These are phyloP conservation scores for Pseudomonodictys pantanalensis DNA, from an alignment of 495 filamentous ascomycete genomes.

Conservation along the genomic window DNA sequence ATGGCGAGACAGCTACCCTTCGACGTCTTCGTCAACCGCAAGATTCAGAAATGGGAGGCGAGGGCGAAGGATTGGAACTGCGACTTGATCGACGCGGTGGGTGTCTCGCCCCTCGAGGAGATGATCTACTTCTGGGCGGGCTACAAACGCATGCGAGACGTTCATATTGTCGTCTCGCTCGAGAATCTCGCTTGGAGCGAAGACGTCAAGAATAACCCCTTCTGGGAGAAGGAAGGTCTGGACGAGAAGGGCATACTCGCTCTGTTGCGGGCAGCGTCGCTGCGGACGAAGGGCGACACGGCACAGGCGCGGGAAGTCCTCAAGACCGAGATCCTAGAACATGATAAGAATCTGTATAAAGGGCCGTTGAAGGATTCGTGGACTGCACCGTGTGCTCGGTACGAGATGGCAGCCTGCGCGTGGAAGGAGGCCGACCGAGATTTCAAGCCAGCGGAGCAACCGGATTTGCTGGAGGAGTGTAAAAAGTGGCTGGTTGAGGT, in stretches of 20 bases:
- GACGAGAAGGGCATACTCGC: conserved; percentile 75
- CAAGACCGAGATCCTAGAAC: conserved; percentile 55
- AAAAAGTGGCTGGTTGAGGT: conserved; percentile 73
- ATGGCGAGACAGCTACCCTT: conserved; percentile 88
- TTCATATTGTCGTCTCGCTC: conserved; percentile 63
- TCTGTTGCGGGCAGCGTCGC: conserved; percentile 64
- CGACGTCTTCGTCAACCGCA: conserved; percentile 81
- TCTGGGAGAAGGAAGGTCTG: conserved; percentile 56
- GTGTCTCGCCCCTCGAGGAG: conserved; percentile 80
- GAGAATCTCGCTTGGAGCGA: conserved; percentile 64
- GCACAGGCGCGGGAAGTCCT: conserved; percentile 64
- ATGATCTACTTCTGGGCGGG: conserved; percentile 97
- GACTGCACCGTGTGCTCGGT: conserved; percentile 73
- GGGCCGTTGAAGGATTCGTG: conserved; percentile 77
- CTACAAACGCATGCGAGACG: conserved; percentile 67
- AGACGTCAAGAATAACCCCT: conserved; percentile 48
- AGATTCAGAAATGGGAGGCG: conserved; percentile 85
- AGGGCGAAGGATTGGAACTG: conserved; percentile 66
- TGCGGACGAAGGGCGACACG: conserved; percentile 59
- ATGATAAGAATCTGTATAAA: conserved; percentile 69
- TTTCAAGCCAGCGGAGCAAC: conserved; percentile 45
- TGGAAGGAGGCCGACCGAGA: conserved; percentile 62
- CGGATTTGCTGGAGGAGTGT: conserved; percentile 61
- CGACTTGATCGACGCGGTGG: conserved; percentile 75
- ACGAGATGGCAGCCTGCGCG: conserved; percentile 79